A percentile compares a stretch with the other conserved stretches of the same genome.
Evolutionary conservation across 352 stramenopile genomes (phyloP).

Genomic region (Globisporangium solare): DNA sequence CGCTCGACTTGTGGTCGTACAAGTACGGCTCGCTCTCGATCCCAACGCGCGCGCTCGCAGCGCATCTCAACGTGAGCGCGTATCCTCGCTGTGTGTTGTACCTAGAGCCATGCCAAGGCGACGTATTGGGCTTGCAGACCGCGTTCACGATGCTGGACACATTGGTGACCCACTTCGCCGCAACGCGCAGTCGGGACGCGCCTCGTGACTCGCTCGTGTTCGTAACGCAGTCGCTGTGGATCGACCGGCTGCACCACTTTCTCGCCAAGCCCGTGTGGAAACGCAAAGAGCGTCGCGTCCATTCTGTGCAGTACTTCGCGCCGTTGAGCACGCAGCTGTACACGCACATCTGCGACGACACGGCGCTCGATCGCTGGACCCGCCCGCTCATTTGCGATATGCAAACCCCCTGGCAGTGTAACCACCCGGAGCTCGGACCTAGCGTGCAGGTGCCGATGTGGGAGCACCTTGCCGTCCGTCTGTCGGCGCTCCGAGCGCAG

Average conservation of each 20-base stretch:
- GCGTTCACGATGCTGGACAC: slow-evolving; percentile 30
- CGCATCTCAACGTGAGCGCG: slow-evolving; percentile 5
- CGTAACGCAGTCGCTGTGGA: slow-evolving; percentile 24
- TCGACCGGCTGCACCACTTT: slow-evolving; percentile 33
- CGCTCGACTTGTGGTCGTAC: slow-evolving; percentile 26
- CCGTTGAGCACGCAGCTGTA: slow-evolving; percentile 4
- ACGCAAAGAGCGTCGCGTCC: slow-evolving; percentile 17
- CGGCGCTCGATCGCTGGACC: background rate
- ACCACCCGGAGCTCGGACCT: slow-evolving; percentile 16
- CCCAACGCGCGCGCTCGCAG: slow-evolving; percentile 4
- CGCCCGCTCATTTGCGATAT: background rate
- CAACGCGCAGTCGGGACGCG: background rate
- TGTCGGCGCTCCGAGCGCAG: slow-evolving; percentile 16
- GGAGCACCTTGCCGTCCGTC: slow-evolving; percentile 22
- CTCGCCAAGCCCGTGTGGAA: slow-evolving; percentile 12
- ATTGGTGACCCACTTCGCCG: slow-evolving; percentile 11
- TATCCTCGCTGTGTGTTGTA: slow-evolving; percentile 5
- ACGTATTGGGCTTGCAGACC: slow-evolving; percentile 16
- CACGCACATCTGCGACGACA: slow-evolving; percentile 18
- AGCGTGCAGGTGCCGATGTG: slow-evolving; percentile 11
- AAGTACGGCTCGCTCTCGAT: slow-evolving; percentile 35
- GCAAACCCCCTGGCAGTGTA: slow-evolving; percentile 19
- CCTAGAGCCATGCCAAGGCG: slow-evolving; percentile 5
- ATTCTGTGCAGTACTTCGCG: slow-evolving; percentile 17
- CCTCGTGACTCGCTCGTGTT: slow-evolving; percentile 1